Evolutionary conservation across 2,329 filamentous ascomycete genomes (phyloP), one percentile per base, ranked within the genome.

Genomic region (Sarocladium oryzae): DNA sequence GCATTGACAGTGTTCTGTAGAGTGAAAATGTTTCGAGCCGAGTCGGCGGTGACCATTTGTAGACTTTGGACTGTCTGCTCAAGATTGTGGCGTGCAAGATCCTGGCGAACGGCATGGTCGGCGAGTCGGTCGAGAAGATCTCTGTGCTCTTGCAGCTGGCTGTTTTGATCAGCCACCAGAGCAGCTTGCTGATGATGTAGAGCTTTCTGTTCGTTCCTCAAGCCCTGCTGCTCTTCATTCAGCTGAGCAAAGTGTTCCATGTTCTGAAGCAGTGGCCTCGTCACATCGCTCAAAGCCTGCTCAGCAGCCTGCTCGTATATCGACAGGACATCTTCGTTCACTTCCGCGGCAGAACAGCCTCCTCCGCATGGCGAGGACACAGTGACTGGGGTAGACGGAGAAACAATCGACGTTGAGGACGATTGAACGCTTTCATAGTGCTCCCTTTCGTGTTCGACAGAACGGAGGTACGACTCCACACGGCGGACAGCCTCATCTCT

Each of bases 301-400:
- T 69, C 66, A 0, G 65, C 64, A 2, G 53, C 56, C 1, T 64
- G 55, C 35, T 67, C 66, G 13, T 66, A 54, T 21, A 66, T 58
- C 2, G 60, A 57, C 28, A 56, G 59, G 11, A 69, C 60, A 4
- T 57, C 55, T 28, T 67, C 61, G 16, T 56, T 56, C 2, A 48
- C 37, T 28, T 51, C 24, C 23, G 36, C 23, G 9, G 35, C 33
- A 3, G 33, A n/a, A 26, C 43, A 41, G 5, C 30, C 32, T 23
- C 20, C 46, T 18, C 30, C 18, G 37, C 46, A 36, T n/a, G 4
- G 30, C n/a, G 43, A 48, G 3, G 9, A 7, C 16, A 21, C 43
- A 4, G 38, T 35, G 15, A 18, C 36, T 7, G 30, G 37, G n/a
- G 38, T 45, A 15, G 24, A 35, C 23, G 35, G 30, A 15, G 36